A percentile compares a stretch with the other conserved stretches of the same genome.
These are phyloP conservation scores for Aspergillus sp. DNA, from an alignment of 2,329 filamentous ascomycete species.

Conservation along the genomic window DNA sequence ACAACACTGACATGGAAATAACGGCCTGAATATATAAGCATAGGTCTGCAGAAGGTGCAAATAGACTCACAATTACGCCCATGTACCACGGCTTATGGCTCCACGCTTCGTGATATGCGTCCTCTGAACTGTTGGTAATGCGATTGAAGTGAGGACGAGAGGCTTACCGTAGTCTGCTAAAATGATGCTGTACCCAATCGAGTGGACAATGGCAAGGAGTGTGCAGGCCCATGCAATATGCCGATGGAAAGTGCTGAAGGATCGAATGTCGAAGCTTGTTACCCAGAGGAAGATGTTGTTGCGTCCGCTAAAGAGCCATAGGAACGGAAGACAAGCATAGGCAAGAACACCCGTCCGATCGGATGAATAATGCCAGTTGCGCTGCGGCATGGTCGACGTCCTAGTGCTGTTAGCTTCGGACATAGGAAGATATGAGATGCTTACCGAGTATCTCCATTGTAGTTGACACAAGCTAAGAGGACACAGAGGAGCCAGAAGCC, in stretches of 20 bases:
- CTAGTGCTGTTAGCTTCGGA: background rate
- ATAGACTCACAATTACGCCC: slow-evolving; percentile 27
- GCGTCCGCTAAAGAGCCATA: slow-evolving; percentile 66
- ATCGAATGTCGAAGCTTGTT: slow-evolving; percentile 65
- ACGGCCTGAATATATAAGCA: background rate
- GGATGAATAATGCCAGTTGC: slow-evolving; percentile 54
- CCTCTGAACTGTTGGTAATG: background rate
- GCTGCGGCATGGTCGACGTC: slow-evolving; percentile 5
- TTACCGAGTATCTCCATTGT: slow-evolving; percentile 15
- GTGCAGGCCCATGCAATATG: slow-evolving; percentile 63
- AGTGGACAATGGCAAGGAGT: slow-evolving; percentile 62
- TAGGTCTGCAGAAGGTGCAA: too few relatives aligned
- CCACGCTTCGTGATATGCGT: background rate
- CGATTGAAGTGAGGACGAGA: too few relatives aligned
- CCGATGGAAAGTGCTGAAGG: slow-evolving; percentile 66
- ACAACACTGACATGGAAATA: background rate
- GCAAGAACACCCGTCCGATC: slow-evolving; percentile 64
- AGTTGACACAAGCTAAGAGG: slow-evolving; percentile 16
- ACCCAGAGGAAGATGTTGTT: slow-evolving; percentile 66
- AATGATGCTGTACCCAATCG: slow-evolving; percentile 56
- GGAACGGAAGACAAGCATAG: slow-evolving; percentile 60
- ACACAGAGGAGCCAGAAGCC: slow-evolving; percentile 17
- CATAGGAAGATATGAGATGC: background rate
- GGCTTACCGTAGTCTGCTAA: slow-evolving; percentile 15
- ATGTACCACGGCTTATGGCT: slow-evolving; percentile 10